These are phyloP conservation scores for Tylopilus sp. DNA, from an alignment of 768 basidiomycete species.

Conservation along the genomic window DNA sequence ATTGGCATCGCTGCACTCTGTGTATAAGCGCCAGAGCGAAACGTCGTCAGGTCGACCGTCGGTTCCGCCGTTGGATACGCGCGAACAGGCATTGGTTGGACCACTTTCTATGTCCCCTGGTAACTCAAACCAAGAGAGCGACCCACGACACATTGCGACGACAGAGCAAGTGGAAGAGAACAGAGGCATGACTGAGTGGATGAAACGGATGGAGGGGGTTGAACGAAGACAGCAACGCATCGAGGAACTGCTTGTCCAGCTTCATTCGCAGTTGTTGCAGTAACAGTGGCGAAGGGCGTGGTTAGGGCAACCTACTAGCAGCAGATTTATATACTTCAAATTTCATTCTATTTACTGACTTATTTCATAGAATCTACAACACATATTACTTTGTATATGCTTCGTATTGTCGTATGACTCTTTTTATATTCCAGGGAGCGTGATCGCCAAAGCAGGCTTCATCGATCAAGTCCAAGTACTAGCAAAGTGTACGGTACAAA, in stretches of 20 bases:
- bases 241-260: slow-evolving; percentile 41
- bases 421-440: slow-evolving; percentile 1
- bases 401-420: not conserved
- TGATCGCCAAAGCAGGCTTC: not conserved
- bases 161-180: slow-evolving; percentile 29
- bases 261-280: slow-evolving; percentile 19
- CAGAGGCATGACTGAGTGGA: slow-evolving; percentile 27
- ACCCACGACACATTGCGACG: slow-evolving; percentile 15
- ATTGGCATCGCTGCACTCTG: slow-evolving; percentile 33
- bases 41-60: slow-evolving; percentile 11
- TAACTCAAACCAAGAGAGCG: not conserved
- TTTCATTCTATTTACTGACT: not conserved
- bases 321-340: not conserved
- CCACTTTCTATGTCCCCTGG: slow-evolving; percentile 30
- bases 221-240: slow-evolving; percentile 47
- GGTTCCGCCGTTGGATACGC: slow-evolving; percentile 23
- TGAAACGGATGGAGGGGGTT: slow-evolving; percentile 37
- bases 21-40: slow-evolving; percentile 14
- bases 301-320: not conserved
- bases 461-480: slow-evolving; percentile 3
- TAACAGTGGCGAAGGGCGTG: not conserved
- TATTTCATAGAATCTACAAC: not conserved
- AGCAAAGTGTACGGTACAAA: slow-evolving; percentile 14
- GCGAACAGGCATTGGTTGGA: slow-evolving; percentile 15
- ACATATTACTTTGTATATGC: not conserved